These are phyloP conservation scores for Batkoa obscura DNA, from an alignment of 371 early-diverging fungal genomes.

Conservation along the genomic window DNA sequence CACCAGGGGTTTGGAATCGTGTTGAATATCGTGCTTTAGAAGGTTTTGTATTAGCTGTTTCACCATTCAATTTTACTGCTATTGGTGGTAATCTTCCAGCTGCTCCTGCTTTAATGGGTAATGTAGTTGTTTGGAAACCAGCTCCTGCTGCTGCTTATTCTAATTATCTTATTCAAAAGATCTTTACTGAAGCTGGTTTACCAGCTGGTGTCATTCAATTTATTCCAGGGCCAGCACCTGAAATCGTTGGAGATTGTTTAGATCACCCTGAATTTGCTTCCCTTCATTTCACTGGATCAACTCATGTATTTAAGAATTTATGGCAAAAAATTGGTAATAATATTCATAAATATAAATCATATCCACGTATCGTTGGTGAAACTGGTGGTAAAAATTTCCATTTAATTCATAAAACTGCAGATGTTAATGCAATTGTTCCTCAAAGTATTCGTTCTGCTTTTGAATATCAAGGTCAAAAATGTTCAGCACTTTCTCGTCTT, in stretches of 20 bases:
- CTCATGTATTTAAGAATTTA: constrained; percentile 78
- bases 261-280: constrained; percentile 78
- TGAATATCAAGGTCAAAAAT: constrained; percentile 97
- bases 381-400: constrained; percentile 99
- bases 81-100: constrained; percentile 89
- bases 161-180: constrained; percentile 77
- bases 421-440: constrained; percentile 32
- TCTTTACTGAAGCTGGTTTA: constrained; percentile 87
- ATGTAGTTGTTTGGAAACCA: constrained; percentile 95
- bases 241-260: constrained; percentile 49
- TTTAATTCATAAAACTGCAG: constrained; percentile 63
- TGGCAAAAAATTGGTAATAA: constrained; percentile 85
- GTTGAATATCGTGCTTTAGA: constrained; percentile 89
- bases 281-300: constrained; percentile 94
- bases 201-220: constrained; percentile 96
- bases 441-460: constrained; percentile 87
- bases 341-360: constrained; percentile 72
- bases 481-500: constrained; percentile 81
- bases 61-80: constrained; percentile 98
- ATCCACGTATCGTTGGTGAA: constrained; percentile 95
- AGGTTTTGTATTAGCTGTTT: constrained; percentile 90
- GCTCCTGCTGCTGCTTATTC: constrained; percentile 71
- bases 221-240: constrained; percentile 75
- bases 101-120: constrained; percentile 95
- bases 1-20: constrained; percentile 84